Conservation (phyloP, 1,139 yeast genomes). For the Casaregolazyma suthepensis region DNA sequence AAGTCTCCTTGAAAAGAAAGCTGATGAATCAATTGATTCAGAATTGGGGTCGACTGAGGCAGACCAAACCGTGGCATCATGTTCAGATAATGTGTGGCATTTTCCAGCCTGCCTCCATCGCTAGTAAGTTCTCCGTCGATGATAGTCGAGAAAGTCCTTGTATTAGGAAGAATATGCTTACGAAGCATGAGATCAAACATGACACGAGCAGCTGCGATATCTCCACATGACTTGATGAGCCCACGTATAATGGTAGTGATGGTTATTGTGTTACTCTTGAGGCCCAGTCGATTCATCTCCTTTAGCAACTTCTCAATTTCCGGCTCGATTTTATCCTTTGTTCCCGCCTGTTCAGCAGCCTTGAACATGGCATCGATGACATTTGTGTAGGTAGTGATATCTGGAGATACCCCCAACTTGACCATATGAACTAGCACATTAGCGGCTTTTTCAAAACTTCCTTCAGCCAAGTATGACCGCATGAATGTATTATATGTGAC, state of each 20-base stretch:
- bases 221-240: conserved; percentile 43
- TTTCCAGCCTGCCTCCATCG: conserved; percentile 41
- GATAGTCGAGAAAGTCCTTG: conserved; percentile 48
- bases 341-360: conserved; percentile 40
- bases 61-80: conserved; percentile 39
- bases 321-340: conserved; percentile 35
- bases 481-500: conserved; percentile 40
- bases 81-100: conserved; percentile 47
- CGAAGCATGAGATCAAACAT: conserved; percentile 42
- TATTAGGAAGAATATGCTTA: conserved; percentile 34
- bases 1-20: conserved; percentile 36
- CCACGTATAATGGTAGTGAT: conserved; percentile 54
- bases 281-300: conserved; percentile 39
- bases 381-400: conserved; percentile 61
- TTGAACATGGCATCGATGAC: conserved; percentile 54
- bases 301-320: conserved; percentile 34
- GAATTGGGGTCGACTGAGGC: conserved; percentile 41
- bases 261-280: conserved; percentile 47
- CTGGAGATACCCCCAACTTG: conserved; percentile 44
- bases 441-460: conserved; percentile 33
- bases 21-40: conserved; percentile 57
- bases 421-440: conserved; percentile 34
- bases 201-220: conserved; percentile 48
- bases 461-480: conserved; percentile 27
- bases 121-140: conserved; percentile 47